Conservation (phyloP, 345 rosid species). For the Acer campestre region DNA sequence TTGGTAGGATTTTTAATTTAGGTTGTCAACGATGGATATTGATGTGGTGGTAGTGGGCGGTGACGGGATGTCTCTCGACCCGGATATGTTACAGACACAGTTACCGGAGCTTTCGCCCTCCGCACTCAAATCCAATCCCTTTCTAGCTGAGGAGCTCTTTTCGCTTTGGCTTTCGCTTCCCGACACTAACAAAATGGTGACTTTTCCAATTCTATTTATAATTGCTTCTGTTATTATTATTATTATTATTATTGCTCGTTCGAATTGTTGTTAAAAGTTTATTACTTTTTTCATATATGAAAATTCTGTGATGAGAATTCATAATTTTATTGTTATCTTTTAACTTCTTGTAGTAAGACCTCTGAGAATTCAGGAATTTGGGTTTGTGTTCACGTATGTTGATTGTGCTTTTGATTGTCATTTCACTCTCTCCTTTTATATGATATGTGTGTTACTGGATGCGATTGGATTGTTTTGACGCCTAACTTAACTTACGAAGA, state of each 20-base stretch:
- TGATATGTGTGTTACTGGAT: background rate
- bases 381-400: background rate
- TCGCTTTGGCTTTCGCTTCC: slow-evolving; percentile 94
- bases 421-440: background rate
- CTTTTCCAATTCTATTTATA: background rate
- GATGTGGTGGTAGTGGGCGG: slow-evolving; percentile 35
- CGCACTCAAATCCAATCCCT: slow-evolving; percentile 69
- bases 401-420: background rate
- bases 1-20: slow-evolving; percentile 22
- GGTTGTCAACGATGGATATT: slow-evolving; percentile 28
- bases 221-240: background rate
- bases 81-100: slow-evolving; percentile 66
- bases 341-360: background rate
- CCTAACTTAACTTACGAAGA: background rate
- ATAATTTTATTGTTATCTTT: background rate
- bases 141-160: slow-evolving; percentile 73
- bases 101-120: slow-evolving; percentile 75
- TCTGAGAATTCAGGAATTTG: slow-evolving; percentile 1
- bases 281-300: background rate
- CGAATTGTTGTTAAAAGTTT: background rate
- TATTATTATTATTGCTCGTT: background rate
- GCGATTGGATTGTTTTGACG: background rate
- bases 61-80: slow-evolving; percentile 65
- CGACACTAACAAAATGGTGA: slow-evolving; percentile 79
- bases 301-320: background rate